Evolutionary conservation across 306 rosid genomes (phyloP), one percentile per base, ranked within the genome.

Genomic region (Vigna unguiculata): DNA sequence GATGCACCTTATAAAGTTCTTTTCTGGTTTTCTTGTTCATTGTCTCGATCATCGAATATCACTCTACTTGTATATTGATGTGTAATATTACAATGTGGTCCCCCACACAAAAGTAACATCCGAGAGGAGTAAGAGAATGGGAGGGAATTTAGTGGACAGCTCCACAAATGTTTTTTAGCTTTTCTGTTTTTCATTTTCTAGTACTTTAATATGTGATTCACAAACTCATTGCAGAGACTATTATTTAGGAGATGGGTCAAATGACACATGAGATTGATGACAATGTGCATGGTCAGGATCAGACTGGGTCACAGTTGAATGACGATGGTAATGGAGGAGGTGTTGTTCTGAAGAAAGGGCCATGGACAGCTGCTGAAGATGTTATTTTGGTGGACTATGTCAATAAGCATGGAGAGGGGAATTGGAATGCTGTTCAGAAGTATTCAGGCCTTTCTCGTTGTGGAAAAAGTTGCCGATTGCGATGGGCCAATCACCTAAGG

Each of bases 401-500:
- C n/a, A 49, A 19, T 47, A 81, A 75, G 24, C 80, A 81, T 49
- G 84, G 84, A 9, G 84, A 81, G 38, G 84, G 84, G 32, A 81
- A 81, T 49, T 81, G 84, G 80, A 81, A 81, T 21, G 76, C 67
- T 47, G 84, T 80, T 73, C 79, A 72, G 64, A 80, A 65, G 54
- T 21, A 72, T 40, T 85, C 96, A 19, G 98, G 93, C 49, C 81
- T 93, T 77, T 87, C 73, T 34, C 97, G 97, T 9, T 93, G 98
- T 15, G 98, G 98, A 28, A 93, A 91, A 84, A 93, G 98, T 85
- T 93, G 98, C 64, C 85, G 98, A 14, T 78, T 93, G 74, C 84
- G 98, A 69, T 93, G 98, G 98, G 97, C 96, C 51, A 93, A 93
- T 85, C 98, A 94, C 88, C 82, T 94, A 49, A 87, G 98, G 89